Percentiles rank a stretch among this genome's conserved stretches.
These are phyloP conservation scores for Catenaria anguillulae DNA, from an alignment of 371 early-diverging fungal genomes.

Conservation along the genomic window DNA sequence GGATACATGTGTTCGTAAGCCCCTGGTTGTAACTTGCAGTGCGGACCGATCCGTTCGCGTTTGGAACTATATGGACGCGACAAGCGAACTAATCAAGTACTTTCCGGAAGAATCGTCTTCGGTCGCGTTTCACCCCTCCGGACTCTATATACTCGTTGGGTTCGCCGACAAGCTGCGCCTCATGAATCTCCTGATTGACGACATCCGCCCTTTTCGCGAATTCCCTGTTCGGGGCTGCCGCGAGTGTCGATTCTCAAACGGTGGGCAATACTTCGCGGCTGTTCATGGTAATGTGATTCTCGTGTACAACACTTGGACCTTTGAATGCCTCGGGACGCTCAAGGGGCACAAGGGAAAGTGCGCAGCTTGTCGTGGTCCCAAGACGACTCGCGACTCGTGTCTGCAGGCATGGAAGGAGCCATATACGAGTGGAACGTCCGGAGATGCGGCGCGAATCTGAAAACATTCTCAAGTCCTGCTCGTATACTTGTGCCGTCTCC, in stretches of 20 bases:
- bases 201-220: conserved; percentile 34
- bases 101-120: conserved; percentile 35
- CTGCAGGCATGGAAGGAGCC: conserved; percentile 21
- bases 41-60: conserved; percentile 34
- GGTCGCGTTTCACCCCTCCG: conserved; percentile 36
- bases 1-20: conserved; percentile 38
- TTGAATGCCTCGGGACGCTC: conserved; percentile 28
- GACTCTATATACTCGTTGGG: conserved; percentile 38
- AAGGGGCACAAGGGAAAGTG: conserved; percentile 43
- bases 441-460: conserved; percentile 31
- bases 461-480: conserved; percentile 31
- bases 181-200: conserved; percentile 38
- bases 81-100: conserved; percentile 32
- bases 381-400: conserved; percentile 33
- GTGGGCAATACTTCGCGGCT: conserved; percentile 16
- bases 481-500: conserved; percentile 25
- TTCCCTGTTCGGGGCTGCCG: conserved; percentile 35
- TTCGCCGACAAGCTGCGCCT: conserved; percentile 38
- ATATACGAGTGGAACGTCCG: conserved; percentile 15
- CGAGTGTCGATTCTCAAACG: conserved; percentile 37
- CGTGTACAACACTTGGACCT: conserved; percentile 23
- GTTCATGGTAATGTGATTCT: conserved; percentile 14
- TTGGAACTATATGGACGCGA: conserved; percentile 37
- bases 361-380: conserved; percentile 28
- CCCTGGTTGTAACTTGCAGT: conserved; percentile 33